Conservation (phyloP, 306 rosid species). For the Lathyrus aphaca region DNA sequence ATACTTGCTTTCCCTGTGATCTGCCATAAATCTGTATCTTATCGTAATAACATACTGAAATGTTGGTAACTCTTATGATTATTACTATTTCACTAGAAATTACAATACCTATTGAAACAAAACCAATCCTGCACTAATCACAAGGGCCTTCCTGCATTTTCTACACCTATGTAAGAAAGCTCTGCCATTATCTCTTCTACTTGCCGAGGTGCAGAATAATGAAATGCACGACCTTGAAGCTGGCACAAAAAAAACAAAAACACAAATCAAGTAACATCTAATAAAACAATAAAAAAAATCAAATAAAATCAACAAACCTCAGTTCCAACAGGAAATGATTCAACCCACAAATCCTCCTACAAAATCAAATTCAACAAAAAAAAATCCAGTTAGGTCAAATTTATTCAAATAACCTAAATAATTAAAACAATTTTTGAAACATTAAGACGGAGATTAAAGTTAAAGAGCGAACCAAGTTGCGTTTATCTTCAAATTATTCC, state of each 20-base stretch:
- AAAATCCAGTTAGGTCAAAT: not conserved
- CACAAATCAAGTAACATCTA: not conserved
- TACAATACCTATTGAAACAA: conserved; percentile 91
- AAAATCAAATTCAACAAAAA: conserved; percentile 26
- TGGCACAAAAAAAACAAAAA: conserved; percentile 42
- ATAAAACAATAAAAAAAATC: conserved; percentile 4
- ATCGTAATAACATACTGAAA: conserved; percentile 42
- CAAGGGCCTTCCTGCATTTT: conserved; percentile 77
- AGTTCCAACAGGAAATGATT: conserved; percentile 57
- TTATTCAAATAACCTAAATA: conserved; percentile 22
- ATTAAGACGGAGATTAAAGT: not conserved
- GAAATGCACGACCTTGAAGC: conserved; percentile 64
- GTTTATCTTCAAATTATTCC: conserved; percentile 58
- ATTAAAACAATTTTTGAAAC: conserved; percentile 14
- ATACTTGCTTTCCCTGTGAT: conserved; percentile 98
- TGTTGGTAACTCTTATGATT: conserved; percentile 25
- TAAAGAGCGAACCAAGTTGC: conserved; percentile 50
- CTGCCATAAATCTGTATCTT: conserved; percentile 53
- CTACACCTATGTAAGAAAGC: conserved; percentile 71
- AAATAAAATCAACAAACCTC: conserved; percentile 46
- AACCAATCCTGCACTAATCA: conserved; percentile 80
- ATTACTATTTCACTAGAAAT: conserved; percentile 38
- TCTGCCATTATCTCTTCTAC: conserved; percentile 84
- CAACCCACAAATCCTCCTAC: conserved; percentile 60
- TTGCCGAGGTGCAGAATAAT: conserved; percentile 63